A percentile compares a stretch with the other conserved stretches of the same genome.
Conservation (phyloP, 1,284 basidiomycete genomes). For the Cryptococcus depauperatus region DNA sequence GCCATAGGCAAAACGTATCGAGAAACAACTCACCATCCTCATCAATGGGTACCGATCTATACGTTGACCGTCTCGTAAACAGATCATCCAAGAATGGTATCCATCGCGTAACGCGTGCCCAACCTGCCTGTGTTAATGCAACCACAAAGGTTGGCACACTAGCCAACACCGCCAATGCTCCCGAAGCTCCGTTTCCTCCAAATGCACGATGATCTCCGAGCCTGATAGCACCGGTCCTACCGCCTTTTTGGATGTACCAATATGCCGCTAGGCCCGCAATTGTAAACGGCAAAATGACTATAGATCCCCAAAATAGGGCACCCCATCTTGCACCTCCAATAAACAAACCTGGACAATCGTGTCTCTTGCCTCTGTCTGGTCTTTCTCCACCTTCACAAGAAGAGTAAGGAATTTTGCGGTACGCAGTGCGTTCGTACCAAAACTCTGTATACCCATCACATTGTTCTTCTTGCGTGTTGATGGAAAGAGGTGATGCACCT, state of each 20-base stretch:
- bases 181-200: constrained; percentile 47
- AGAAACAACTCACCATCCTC: constrained; percentile 63
- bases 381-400: constrained; percentile 67
- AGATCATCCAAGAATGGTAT: constrained; percentile 41
- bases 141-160: constrained; percentile 80
- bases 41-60: constrained; percentile 71
- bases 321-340: constrained; percentile 48
- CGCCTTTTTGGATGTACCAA: constrained; percentile 68
- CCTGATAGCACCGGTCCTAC: constrained; percentile 70
- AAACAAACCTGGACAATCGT: constrained; percentile 67
- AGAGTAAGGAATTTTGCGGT: constrained; percentile 80
- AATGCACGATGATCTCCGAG: constrained; percentile 54
- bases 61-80: constrained; percentile 55
- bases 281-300: constrained; percentile 60
- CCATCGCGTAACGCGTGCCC: constrained; percentile 50
- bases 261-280: constrained; percentile 65
- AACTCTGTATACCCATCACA: constrained; percentile 57
- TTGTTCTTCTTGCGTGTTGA: constrained; percentile 50
- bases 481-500: constrained; percentile 56
- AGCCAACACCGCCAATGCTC: constrained; percentile 60
- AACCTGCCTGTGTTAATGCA: constrained; percentile 61
- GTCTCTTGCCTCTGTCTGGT: constrained; percentile 61
- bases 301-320: constrained; percentile 70
- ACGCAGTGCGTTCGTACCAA: constrained; percentile 86
- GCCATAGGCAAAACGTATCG: no score